Conservation (phyloP, 1,284 basidiomycete genomes). For the Ceratobasidium theobromae region DNA sequence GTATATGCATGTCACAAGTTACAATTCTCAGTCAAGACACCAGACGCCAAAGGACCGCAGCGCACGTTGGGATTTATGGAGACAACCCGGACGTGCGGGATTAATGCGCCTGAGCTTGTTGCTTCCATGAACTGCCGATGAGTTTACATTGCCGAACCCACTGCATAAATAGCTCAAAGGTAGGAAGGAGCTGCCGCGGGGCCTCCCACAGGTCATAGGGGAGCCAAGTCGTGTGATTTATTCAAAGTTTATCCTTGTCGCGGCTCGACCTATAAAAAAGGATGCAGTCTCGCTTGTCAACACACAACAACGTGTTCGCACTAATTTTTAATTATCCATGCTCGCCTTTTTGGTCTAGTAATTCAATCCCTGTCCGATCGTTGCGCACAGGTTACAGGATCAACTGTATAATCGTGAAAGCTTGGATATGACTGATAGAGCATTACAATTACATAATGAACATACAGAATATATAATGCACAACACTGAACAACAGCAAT, state of each 20-base stretch:
- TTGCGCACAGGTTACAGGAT: too few relatives aligned
- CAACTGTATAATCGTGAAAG: too few relatives aligned
- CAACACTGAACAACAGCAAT: background rate
- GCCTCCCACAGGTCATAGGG: background rate
- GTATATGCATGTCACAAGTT: too few relatives aligned
- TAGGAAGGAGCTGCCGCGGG: background rate
- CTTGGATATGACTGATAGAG: background rate
- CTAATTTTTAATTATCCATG: too few relatives aligned
- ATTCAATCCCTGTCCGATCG: too few relatives aligned
- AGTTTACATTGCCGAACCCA: background rate
- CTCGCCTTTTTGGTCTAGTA: too few relatives aligned
- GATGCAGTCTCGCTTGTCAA: too few relatives aligned
- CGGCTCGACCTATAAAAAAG: too few relatives aligned
- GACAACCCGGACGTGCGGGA: constrained; percentile 8
- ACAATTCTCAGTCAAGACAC: background rate
- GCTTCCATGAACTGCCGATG: constrained; percentile 1
- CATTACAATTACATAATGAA: constrained; percentile 13
- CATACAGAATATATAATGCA: constrained; percentile 8
- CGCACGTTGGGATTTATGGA: background rate
- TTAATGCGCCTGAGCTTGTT: constrained; percentile 6
- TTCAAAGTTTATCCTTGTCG: background rate
- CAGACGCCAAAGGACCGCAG: constrained; percentile 30
- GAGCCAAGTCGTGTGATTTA: background rate
- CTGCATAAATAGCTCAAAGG: constrained; percentile 8
- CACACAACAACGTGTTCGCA: too few relatives aligned